phyloP scores from a whole-genome alignment of 2,329 filamentous ascomycete genomes.

The Alternaria conjuncta region DNA sequence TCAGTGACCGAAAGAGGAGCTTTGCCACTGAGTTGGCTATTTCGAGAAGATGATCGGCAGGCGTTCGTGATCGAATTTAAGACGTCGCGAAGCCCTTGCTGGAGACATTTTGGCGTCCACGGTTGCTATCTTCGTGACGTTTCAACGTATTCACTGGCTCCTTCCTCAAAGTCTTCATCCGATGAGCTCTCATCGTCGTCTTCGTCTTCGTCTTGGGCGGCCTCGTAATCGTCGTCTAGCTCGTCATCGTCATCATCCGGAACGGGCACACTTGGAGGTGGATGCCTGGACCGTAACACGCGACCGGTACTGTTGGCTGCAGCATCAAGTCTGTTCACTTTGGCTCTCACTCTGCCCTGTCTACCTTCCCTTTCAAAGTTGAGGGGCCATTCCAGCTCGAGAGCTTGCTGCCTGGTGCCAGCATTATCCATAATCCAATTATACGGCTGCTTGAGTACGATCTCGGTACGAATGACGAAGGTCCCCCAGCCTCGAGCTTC shows the following conservation, averaged over 20 bases:
- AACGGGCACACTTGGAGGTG: neutral
- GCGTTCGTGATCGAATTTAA: neutral
- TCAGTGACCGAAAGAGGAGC: neutral
- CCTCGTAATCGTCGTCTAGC: conserved; percentile 25
- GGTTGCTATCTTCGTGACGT: conserved; percentile 13
- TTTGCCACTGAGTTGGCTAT: neutral
- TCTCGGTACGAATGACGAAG: conserved; percentile 49
- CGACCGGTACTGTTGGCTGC: conserved; percentile 26
- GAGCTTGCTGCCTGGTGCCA: conserved; percentile 36
- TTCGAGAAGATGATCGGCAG: neutral
- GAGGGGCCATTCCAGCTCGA: conserved; percentile 53
- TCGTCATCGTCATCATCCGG: conserved; percentile 15
- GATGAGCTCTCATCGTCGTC: conserved; percentile 9
- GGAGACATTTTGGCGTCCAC: neutral
- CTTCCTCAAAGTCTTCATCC: neutral
- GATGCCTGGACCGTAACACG: conserved; percentile 12
- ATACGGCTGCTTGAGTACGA: conserved; percentile 53
- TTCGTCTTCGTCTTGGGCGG: conserved; percentile 18
- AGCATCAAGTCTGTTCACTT: conserved; percentile 43
- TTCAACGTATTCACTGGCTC: conserved; percentile 23
- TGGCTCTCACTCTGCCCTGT: conserved; percentile 50
- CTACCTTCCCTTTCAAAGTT: conserved; percentile 51
- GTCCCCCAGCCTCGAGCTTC: conserved; percentile 52
- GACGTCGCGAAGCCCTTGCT: neutral
- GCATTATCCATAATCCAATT: conserved; percentile 52